Percentiles rank a stretch among this genome's conserved stretches.
phyloP scores from a whole-genome alignment of 768 basidiomycete species.

The Hygrocybe punicea region DNA sequence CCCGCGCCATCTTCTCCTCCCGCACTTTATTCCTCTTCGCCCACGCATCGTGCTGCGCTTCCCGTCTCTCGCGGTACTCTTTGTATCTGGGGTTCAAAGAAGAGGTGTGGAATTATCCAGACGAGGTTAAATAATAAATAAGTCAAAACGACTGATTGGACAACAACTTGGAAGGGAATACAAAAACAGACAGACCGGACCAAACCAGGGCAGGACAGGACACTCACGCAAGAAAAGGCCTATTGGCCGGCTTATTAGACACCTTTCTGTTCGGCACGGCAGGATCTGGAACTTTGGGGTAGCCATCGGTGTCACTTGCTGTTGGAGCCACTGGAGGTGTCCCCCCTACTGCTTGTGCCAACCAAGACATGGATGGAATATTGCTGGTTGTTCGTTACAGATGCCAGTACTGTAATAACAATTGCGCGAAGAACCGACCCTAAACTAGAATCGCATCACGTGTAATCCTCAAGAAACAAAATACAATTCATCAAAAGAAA shows the following conservation, averaged over 20 bases:
- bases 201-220: constrained; percentile 6
- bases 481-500: too few species aligned
- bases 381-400: constrained; percentile 25
- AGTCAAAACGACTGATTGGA: too few species aligned
- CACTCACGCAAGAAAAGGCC: constrained; percentile 77
- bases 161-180: not conserved
- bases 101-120: too few species aligned
- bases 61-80: constrained; percentile 61
- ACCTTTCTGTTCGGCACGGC: constrained; percentile 65
- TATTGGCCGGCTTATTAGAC: constrained; percentile 78
- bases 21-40: constrained; percentile 66
- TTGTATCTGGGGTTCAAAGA: constrained; percentile 47
- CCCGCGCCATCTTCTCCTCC: constrained; percentile 67
- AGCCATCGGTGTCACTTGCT: constrained; percentile 22
- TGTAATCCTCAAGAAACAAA: too few species aligned
- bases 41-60: constrained; percentile 61
- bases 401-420: not conserved
- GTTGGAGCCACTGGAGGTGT: constrained; percentile 37
- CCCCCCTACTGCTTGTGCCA: constrained; percentile 46
- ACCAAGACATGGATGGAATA: too few species aligned
- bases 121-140: too few species aligned
- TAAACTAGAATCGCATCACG: too few species aligned
- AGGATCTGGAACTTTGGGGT: constrained; percentile 60
- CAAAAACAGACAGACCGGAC: not conserved
- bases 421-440: not conserved